Base-by-base conservation (phyloP, 2,329 filamentous ascomycete genomes). In the Pseudonectria buxi region DNA sequence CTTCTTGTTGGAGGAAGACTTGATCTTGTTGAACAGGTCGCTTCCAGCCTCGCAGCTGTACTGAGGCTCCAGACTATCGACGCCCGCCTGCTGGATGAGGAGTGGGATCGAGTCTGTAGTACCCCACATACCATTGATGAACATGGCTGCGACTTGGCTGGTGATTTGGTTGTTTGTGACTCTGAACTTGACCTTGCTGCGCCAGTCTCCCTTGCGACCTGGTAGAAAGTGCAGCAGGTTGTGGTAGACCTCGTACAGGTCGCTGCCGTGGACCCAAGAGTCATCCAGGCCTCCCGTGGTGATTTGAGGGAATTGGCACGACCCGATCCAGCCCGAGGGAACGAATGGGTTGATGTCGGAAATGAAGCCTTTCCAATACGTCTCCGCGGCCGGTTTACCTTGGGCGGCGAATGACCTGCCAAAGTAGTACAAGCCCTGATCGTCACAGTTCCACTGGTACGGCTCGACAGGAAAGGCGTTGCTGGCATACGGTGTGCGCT, bases 141-240 rank as follows among this genome's bases (percentile, higher is more conserved):
- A 58, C 75, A 86, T 86, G 37, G 81, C 75, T 10, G 82, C 83
- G 12, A 90, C 85, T 59, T 92, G 83, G 50, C 76, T 83, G 3
- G 86, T 92, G 52, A 94, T 90, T 33, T 79, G 69, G 59, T 92
- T 92, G 56, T 85, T 85, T 1, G 86, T 89, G 10, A 90, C 84
- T 35, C 85, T 73, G 58, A 81, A 90, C 32, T 59, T 60, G 24
- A 85, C 68, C 12, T 64, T 65, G 7, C 49, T 44, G 4, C 49
- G 44, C 63, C 65, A 68, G 18, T 69, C 54, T 10, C 59, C 42
- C 26, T 68, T 58, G 4, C 63, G 61, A 6, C 55, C 41, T 0
- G 85, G 85, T 2, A 92, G 63, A 55, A 90, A 85, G 3, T 63
- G 54, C 1, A 92, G 68, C 5, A 85, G 63, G 42, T 76, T 73